Percentiles rank a stretch among this genome's conserved stretches.
Conservation (phyloP, 2,329 filamentous ascomycete genomes). For the Cytospora piceae region DNA sequence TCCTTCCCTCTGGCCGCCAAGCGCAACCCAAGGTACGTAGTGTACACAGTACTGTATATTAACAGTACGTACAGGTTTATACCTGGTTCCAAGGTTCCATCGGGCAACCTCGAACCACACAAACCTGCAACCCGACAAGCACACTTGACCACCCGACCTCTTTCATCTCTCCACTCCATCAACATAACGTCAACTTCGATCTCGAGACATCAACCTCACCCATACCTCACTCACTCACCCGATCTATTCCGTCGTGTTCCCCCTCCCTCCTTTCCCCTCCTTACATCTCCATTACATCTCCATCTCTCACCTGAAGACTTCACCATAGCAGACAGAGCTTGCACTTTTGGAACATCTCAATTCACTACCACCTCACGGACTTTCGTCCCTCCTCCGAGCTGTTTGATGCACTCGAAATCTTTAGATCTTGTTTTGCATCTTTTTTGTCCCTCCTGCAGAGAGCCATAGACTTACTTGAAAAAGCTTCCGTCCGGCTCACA, state of each 20-base stretch:
- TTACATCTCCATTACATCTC: background rate
- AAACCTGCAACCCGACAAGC: background rate
- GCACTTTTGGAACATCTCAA: background rate
- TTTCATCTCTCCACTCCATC: constrained; percentile 4
- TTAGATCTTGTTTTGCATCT: background rate
- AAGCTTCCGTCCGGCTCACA: background rate
- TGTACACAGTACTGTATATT: background rate
- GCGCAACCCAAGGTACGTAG: background rate
- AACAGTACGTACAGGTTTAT: background rate
- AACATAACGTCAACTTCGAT: constrained; percentile 5
- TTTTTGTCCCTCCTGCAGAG: background rate
- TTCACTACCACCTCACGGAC: background rate
- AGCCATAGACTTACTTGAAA: constrained; percentile 6
- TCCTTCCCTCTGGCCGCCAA: background rate
- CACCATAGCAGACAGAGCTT: background rate
- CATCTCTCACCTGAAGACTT: background rate
- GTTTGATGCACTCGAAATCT: background rate
- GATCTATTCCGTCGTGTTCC: background rate
- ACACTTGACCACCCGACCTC: background rate
- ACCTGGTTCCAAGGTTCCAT: background rate
- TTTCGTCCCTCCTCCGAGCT: background rate
- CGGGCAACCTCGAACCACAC: background rate
- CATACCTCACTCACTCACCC: background rate
- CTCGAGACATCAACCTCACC: background rate
- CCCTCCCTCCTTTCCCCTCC: background rate